Base-by-base conservation (phyloP, 1,284 basidiomycete genomes). In the Trametes versicolor region DNA sequence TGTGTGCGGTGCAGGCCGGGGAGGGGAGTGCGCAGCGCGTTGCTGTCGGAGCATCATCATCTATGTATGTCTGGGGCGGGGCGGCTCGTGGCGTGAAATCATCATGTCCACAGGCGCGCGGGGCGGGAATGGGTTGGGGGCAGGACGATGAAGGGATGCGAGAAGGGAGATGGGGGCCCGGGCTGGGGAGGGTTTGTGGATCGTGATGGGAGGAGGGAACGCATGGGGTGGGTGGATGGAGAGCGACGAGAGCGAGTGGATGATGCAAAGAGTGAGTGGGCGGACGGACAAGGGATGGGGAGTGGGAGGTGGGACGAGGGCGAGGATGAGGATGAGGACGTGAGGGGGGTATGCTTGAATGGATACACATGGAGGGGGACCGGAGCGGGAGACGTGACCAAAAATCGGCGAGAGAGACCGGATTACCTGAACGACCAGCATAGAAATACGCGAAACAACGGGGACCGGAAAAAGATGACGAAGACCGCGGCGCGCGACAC, bases 171-270 rank as follows among this genome's bases (percentile, higher is more conserved):
- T 17, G 15, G 15, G 41, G 37, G 37, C 10, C 37, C 10, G 15
- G 37, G 37, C n/a, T 21, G 19, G 27, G 27, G 41, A 29, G 29
- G 36, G 43, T 19, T 21, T 15, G n/a, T 25, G 34, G 23, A 25
- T n/a, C n/a, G 21, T 12, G 37, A 45, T n/a, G 34, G 10, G 39
- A n/a, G 27, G 39, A 17, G 29, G 36, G 17, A 12, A 21, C 27
- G 43, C n/a, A 9, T 23, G 49, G 25, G 37, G 36, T 19, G 37
- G 50, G 34, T 17, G 39, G 53, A 25, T 25, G 36, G 49, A 51
- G 41, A 57, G 59, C 49, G 58, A 57, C 39, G 58, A 58, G 51
- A 64, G 63, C 58, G 58, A 60, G 53, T 13, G 54, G 8, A 39
- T 37, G 39, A 60, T 50, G 53, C 36, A 52, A 45, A 19, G 48